phyloP scores from a whole-genome alignment of 768 basidiomycete species.

The Collybia sordida region DNA sequence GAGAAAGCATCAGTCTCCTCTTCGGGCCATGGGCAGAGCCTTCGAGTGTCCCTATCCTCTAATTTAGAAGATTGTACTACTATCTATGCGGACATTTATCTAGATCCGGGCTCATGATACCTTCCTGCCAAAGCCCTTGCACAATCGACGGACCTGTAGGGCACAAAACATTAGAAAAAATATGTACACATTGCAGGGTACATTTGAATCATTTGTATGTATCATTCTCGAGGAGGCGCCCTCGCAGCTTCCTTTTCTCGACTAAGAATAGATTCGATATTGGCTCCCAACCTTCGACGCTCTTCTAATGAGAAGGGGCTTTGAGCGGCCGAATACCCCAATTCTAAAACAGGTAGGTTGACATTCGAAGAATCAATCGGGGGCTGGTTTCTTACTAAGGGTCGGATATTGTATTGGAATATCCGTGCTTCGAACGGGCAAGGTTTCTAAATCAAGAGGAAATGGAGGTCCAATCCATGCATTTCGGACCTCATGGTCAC shows the following conservation, averaged over 20 bases:
- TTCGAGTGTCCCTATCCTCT: conserved; percentile 38
- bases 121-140: too few relatives aligned
- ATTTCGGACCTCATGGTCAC: conserved; percentile 68
- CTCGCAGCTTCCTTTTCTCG: conserved; percentile 69
- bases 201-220: conserved; percentile 1
- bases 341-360: conserved; percentile 35
- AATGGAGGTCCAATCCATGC: conserved; percentile 76
- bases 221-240: conserved; percentile 43
- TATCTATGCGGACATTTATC: conserved; percentile 3
- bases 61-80: conserved; percentile 26
- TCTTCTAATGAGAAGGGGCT: conserved; percentile 57
- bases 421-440: conserved; percentile 50
- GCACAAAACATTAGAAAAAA: too few relatives aligned
- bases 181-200: too few relatives aligned
- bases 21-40: conserved; percentile 82
- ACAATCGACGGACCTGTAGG: too few relatives aligned
- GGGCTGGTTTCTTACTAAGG: conserved; percentile 44
- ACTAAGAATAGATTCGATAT: conserved; percentile 57
- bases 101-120: too few relatives aligned
- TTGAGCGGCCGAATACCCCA: conserved; percentile 64
- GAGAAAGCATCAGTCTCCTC: conserved; percentile 86
- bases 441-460: conserved; percentile 59
- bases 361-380: neutral
- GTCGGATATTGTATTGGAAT: conserved; percentile 71
- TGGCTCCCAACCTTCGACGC: conserved; percentile 57